A percentile compares a stretch with the other conserved stretches of the same genome.
These are phyloP conservation scores for Bacidia gigantensis DNA, from an alignment of 495 filamentous ascomycete genomes.

Conservation along the genomic window DNA sequence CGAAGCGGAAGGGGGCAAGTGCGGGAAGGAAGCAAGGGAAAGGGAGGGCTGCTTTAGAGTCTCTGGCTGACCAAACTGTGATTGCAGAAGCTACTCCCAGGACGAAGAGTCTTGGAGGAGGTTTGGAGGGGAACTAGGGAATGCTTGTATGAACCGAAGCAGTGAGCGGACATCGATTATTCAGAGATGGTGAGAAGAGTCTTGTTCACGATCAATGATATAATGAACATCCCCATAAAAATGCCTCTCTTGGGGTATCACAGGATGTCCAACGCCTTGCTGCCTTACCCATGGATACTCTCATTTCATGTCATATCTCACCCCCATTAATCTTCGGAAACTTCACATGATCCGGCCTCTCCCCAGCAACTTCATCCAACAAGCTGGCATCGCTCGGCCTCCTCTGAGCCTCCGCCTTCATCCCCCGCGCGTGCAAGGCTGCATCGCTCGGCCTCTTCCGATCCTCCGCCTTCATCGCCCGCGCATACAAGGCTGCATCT, in stretches of 20 bases:
- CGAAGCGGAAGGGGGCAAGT: slow-evolving; percentile 33
- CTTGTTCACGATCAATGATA: not conserved
- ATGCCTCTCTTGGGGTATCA: no score
- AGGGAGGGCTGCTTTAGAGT: slow-evolving; percentile 63
- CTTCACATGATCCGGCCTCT: slow-evolving; percentile 1
- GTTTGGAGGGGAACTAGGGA: slow-evolving; percentile 71
- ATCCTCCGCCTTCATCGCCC: slow-evolving; percentile 16
- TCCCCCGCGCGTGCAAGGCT: slow-evolving; percentile 13
- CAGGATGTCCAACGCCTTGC: no score
- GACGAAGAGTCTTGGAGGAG: slow-evolving; percentile 54
- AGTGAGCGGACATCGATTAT: no score
- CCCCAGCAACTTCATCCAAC: slow-evolving; percentile 9
- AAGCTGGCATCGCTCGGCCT: slow-evolving; percentile 8
- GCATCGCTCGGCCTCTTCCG: slow-evolving; percentile 10
- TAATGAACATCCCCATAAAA: not conserved
- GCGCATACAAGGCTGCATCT: slow-evolving; percentile 15
- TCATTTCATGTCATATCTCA: no score
- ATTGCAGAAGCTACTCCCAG: slow-evolving; percentile 48
- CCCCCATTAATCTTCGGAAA: not conserved
- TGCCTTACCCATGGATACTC: no score
- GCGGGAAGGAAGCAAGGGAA: slow-evolving; percentile 50
- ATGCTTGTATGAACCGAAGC: slow-evolving; percentile 60
- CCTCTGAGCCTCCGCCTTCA: slow-evolving; percentile 14
- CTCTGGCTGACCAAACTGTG: slow-evolving; percentile 52
- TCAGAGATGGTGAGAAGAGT: no score